Evolutionary conservation across 345 rosid species (phyloP).

Genomic region (Populus alba): DNA sequence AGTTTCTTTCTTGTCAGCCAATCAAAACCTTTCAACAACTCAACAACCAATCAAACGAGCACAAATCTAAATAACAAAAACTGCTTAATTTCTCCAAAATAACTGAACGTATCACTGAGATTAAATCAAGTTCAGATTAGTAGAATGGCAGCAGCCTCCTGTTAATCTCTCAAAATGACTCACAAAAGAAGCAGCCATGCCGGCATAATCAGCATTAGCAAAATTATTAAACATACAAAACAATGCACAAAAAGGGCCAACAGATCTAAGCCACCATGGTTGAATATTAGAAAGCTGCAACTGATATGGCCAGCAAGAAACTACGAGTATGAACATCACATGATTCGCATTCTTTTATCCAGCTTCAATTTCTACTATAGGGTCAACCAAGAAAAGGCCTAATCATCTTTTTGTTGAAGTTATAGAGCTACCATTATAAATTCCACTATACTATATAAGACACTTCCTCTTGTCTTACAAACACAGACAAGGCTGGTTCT

Average conservation of each 20-base stretch:
- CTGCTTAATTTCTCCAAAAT: background rate
- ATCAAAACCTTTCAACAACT: too few species aligned
- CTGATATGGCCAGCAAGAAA: background rate
- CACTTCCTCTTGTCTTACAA: background rate
- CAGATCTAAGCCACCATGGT: background rate
- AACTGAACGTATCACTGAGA: background rate
- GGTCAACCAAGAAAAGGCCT: background rate
- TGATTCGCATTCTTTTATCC: too few species aligned
- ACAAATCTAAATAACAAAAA: background rate
- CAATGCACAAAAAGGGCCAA: background rate
- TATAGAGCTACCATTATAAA: background rate
- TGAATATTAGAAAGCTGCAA: background rate
- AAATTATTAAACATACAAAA: too few species aligned
- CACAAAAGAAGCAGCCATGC: too few species aligned
- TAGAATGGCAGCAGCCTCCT: background rate
- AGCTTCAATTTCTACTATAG: background rate
- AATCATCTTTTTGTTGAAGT: background rate
- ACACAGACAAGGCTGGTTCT: background rate
- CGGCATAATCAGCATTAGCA: too few species aligned
- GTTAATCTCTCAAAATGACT: too few species aligned
- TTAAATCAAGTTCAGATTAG: background rate
- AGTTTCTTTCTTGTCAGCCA: too few species aligned
- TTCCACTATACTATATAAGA: background rate
- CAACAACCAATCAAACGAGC: too few species aligned
- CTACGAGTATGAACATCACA: background rate